Conservation (phyloP, 495 filamentous ascomycete genomes). For the Niebla homalea region DNA sequence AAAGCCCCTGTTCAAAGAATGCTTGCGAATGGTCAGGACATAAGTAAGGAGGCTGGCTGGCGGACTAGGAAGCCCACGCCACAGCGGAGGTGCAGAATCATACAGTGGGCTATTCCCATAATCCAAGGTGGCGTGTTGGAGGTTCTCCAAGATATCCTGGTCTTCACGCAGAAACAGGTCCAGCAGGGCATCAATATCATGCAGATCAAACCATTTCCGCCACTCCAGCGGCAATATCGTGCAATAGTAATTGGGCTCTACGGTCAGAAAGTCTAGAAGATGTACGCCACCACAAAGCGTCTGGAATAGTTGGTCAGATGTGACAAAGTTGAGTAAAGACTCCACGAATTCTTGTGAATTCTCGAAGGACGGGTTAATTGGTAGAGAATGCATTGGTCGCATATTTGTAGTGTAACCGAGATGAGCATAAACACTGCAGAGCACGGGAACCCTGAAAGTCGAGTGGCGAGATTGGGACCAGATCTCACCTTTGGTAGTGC, state of each 20-base stretch:
- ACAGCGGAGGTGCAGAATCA: constrained; percentile 10
- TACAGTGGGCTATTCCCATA: background rate
- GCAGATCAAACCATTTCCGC: constrained; percentile 58
- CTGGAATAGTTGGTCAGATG: constrained; percentile 64
- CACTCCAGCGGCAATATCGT: constrained; percentile 63
- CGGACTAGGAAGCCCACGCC: constrained; percentile 41
- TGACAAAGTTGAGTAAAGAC: constrained; percentile 62
- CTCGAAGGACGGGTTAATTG: constrained; percentile 41
- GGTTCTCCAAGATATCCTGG: constrained; percentile 44
- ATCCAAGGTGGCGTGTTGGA: constrained; percentile 1
- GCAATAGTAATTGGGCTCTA: constrained; percentile 64
- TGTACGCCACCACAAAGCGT: constrained; percentile 87
- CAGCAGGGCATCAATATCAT: constrained; percentile 59
- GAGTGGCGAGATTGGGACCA: too few species aligned
- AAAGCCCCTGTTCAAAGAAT: constrained; percentile 55
- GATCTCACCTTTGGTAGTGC: too few species aligned
- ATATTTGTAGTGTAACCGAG: background rate
- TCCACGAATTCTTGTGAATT: constrained; percentile 60
- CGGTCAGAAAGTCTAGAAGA: constrained; percentile 92
- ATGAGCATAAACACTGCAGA: too few species aligned
- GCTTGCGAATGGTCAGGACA: constrained; percentile 55
- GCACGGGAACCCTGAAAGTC: too few species aligned
- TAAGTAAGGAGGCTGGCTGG: constrained; percentile 61
- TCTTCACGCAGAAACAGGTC: constrained; percentile 70
- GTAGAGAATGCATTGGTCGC: constrained; percentile 27